Evolutionary conservation across 108 stramenopile genomes (phyloP).

Genomic region (Nannochloropsis granulata): DNA sequence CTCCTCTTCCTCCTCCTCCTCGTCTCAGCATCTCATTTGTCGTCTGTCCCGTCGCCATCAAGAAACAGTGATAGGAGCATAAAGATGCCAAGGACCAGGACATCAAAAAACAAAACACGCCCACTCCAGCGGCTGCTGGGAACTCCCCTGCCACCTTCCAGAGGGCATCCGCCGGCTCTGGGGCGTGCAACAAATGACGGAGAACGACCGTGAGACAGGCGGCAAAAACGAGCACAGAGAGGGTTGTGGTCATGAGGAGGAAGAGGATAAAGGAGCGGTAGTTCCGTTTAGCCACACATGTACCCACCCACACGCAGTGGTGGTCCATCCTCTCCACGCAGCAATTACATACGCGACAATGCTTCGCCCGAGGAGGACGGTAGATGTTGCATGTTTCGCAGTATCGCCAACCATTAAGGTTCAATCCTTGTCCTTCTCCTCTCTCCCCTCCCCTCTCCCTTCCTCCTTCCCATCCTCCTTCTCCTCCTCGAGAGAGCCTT

Average conservation of each 20-base stretch:
- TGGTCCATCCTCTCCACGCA: conserved; percentile 50
- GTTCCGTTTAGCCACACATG: conserved; percentile 44
- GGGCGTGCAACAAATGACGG: background rate
- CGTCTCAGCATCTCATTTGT: conserved; percentile 11
- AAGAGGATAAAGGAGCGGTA: conserved; percentile 39
- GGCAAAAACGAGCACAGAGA: background rate
- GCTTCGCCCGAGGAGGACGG: conserved; percentile 44
- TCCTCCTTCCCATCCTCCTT: background rate
- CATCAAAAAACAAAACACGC: background rate
- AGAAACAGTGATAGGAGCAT: conserved; percentile 1
- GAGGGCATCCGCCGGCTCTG: background rate
- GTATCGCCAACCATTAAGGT: conserved; percentile 22
- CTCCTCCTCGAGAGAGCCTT: background rate
- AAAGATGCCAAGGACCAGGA: background rate
- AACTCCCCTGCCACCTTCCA: background rate
- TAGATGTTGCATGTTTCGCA: conserved; percentile 44
- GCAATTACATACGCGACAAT: conserved; percentile 36
- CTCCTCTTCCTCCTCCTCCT: background rate
- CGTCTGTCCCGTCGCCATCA: conserved; percentile 2
- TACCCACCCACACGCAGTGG: conserved; percentile 47
- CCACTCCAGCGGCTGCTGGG: background rate
- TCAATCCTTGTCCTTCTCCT: background rate
- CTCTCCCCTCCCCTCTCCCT: no score
- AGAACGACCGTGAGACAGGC: background rate
- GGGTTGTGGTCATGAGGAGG: background rate